These are phyloP conservation scores for Colletotrichum eremochloae DNA, from an alignment of 2,329 filamentous ascomycete genomes.

Conservation along the genomic window DNA sequence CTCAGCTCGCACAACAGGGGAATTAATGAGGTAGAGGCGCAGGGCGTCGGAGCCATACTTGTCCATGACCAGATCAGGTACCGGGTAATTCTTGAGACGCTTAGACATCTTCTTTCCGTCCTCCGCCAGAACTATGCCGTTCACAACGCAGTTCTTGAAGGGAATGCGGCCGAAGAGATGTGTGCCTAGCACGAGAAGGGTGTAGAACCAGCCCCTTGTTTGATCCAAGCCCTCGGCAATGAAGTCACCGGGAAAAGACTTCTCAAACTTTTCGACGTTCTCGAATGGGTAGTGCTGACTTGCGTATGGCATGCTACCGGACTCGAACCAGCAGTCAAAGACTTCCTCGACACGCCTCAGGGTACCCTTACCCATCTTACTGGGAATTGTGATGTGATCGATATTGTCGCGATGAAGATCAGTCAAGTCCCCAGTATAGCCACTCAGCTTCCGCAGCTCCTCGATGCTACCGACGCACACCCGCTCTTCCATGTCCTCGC, in stretches of 20 bases:
- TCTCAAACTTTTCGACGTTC: constrained; percentile 84
- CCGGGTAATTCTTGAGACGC: constrained; percentile 94
- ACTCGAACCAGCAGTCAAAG: constrained; percentile 98
- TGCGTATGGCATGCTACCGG: constrained; percentile 94
- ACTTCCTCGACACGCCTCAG: constrained; percentile 87
- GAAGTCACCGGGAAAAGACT: constrained; percentile 90
- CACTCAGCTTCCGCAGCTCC: constrained; percentile 87
- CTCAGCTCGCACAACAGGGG: constrained; percentile 92
- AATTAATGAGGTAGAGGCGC: constrained; percentile 96
- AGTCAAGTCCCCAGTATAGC: constrained; percentile 84
- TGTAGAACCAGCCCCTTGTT: constrained; percentile 98
- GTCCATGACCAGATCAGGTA: constrained; percentile 84
- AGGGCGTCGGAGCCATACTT: constrained; percentile 94
- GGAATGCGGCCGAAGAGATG: constrained; percentile 88
- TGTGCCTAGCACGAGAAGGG: constrained; percentile 86
- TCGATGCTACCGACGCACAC: constrained; percentile 88
- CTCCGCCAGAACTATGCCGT: constrained; percentile 92
- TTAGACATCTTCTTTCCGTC: constrained; percentile 99
- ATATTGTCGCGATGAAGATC: constrained; percentile 95
- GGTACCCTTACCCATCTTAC: constrained; percentile 86
- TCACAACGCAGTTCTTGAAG: constrained; percentile 97
- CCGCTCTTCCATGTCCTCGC: constrained; percentile 87
- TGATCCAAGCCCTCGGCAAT: constrained; percentile 95
- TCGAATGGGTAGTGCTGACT: constrained; percentile 94
- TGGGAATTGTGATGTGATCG: constrained; percentile 94